Base-by-base conservation (phyloP, 176 grass and related monocot genomes). In the Lolium multiflorum region DNA sequence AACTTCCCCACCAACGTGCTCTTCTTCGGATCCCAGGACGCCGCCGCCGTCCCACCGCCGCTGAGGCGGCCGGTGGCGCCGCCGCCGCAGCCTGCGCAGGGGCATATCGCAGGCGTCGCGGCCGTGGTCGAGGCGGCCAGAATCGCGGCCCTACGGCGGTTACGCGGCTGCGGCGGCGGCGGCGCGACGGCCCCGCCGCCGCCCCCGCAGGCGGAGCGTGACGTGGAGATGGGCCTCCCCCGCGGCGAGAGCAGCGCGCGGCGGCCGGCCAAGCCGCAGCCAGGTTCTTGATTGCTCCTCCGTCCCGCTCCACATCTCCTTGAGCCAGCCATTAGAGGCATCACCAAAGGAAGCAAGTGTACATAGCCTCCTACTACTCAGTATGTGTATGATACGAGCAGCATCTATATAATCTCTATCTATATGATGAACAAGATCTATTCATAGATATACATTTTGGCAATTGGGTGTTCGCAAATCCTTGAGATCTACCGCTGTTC, bases 1-100 rank as follows among this genome's bases (percentile, higher is more conserved):
- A 87, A 76, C 83, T 95, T 91, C 55, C 89, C 91, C 26, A 93
- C 93, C 75, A 93, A 89, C 52, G 88, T 95, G 11, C 88, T 93
- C 24, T 89, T 95, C 82, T 87, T 92, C 64, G 91, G 93, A 2
- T 93, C 93, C 55, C 89, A 95, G 82, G 91, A 89, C 67, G 22
- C 71, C 47, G 82, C 91, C 21, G 77, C 77, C 20, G 84, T 81
- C 6, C 74, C 82, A 24, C 11, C 77, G 3, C 14, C 68, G 3
- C 3, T 61, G 39, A 57, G 13, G 15, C 59, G 28, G 9, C 35
- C 46, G 13, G 2, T 21, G 8, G 7, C 51, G 6, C 9, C 62
- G 0, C 72, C 41, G 72, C 25, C 76, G 9, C 84, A 54, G 15
- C 62, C 55, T 16, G 11, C 63, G 4, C 55, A 71, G 1, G 82